Conservation (phyloP, 2,329 filamentous ascomycete genomes). For the Macroventuria anomochaeta region DNA sequence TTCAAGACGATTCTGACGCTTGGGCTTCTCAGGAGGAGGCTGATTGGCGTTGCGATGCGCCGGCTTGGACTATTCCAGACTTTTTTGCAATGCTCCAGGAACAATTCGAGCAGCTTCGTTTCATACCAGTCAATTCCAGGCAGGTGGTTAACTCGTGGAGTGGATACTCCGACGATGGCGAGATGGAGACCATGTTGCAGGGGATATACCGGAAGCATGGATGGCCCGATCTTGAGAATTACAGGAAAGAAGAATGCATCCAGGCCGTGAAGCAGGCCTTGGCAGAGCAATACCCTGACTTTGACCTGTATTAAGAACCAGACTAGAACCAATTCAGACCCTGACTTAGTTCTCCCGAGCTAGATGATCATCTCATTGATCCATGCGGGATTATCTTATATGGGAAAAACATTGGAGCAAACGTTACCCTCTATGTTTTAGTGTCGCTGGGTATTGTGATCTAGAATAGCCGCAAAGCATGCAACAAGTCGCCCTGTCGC, state of each 20-base stretch:
- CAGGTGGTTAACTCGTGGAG: neutral
- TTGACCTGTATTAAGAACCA: constrained; percentile 1
- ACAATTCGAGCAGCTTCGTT: too few species aligned
- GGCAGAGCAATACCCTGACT: constrained; percentile 3
- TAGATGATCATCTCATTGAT: neutral
- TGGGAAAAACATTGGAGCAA: neutral
- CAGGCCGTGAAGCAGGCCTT: neutral
- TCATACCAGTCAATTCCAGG: neutral
- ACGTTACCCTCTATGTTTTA: neutral
- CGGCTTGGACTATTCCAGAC: constrained; percentile 12
- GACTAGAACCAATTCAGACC: neutral
- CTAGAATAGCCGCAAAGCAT: constrained; percentile 3
- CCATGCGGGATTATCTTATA: neutral
- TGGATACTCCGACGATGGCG: neutral
- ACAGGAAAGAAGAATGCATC: neutral
- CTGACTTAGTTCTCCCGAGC: neutral
- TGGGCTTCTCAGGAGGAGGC: constrained; percentile 5
- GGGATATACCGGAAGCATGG: neutral
- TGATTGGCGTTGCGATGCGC: constrained; percentile 10
- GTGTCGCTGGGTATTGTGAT: neutral
- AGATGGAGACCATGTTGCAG: neutral
- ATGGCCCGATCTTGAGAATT: constrained; percentile 1
- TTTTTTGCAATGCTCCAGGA: constrained; percentile 16
- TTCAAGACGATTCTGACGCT: constrained; percentile 9
- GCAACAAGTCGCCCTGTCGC: constrained; percentile 1